Base-by-base conservation (phyloP, 257 asterid genomes). In the Solanum chiquidenum region DNA sequence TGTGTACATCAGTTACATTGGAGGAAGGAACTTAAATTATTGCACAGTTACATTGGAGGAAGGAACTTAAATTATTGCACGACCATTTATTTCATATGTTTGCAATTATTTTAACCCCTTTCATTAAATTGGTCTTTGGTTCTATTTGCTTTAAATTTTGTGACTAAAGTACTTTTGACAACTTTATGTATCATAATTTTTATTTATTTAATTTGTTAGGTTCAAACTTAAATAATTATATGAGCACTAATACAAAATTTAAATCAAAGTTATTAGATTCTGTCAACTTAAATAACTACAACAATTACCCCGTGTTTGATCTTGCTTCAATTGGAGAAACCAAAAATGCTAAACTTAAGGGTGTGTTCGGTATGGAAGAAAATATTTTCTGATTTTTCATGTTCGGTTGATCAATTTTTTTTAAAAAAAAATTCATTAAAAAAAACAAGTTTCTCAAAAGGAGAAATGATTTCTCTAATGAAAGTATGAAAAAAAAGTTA, bases 221-320 rank as follows among this genome's bases (percentile, higher is more conserved):
- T 31, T 31, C 4, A 14, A 11, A 25, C 0, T 13, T 71, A 31
- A 31, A 71, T 71, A 20, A 33, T 18, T 71, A 5, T 33, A 0
- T 16, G 10, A 33, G 0, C 0, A 18, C 5, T 3, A 16, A 71
- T 33, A 71, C 12, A 33, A 31, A 34, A 33, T 29, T 69, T 29
- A 7, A 69, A 20, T 31, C 23, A 29, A 69, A 29, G 5, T 3
- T 69, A 1, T 7, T 69, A 21, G 4, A 33, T 33, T 71, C 0
- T 33, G 13, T 29, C 25, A 18, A 72, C 0, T 5, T 18, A 1
- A 13, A n/a, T 72, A 72, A 33, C 3, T 33, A 16, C 21, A 18
- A 33, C 4, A 12, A 14, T 18, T 0, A 0, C 27, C 37, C 7
- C 0, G 0, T 6, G 0, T 7, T 5, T 31, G 20, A 66, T 66